Evolutionary conservation across 1,139 yeast genomes (phyloP), one percentile per base, ranked within the genome.

Genomic region (Candida albicans): DNA sequence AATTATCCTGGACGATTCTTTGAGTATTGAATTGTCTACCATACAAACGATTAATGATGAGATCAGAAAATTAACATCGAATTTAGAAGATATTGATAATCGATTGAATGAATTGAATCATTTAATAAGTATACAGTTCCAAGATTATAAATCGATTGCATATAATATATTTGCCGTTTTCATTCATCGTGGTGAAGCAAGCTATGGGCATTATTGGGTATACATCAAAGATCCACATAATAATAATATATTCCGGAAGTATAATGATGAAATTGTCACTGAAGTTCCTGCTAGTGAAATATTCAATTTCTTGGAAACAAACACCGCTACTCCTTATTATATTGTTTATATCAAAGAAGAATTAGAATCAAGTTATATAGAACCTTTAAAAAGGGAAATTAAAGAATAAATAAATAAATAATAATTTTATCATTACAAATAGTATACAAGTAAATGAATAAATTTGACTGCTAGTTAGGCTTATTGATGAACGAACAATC

Each of bases 131-230:
- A 64, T 62, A 22, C 95, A 86, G 56, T 90, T 86, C 59, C 69
- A 71, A 15, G 69, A 70, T 8, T 79, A 85, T 65, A 77, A 73
- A 41, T 67, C 75, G 44, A 76, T 84, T 26, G 95, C 93, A 0
- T 93, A 93, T 62, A 75, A 87, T 0, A 75, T 93, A 10, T 93
- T 91, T 68, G 95, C 98, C 0, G 84, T 93, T 7, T 93, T 93
- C 57, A 89, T 95, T 39, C 99, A 93, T 63, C 73, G 97, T 43
- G 99, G 99, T 7, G 96, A 90, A 56, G 99, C 96, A 1, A 83
- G 90, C 45, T 91, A 87, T 58, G 99, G 99, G 2, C 99, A 93
- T 64, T 93, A 93, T 61, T 93, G 98, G 97, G 80, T 91, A 12
- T 93, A 91, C 60, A 91, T 93, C 49, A 81, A 79, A 50, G 98